These are phyloP conservation scores for Diplocarpon rosae DNA, from an alignment of 2,329 filamentous ascomycete species.

Conservation along the genomic window DNA sequence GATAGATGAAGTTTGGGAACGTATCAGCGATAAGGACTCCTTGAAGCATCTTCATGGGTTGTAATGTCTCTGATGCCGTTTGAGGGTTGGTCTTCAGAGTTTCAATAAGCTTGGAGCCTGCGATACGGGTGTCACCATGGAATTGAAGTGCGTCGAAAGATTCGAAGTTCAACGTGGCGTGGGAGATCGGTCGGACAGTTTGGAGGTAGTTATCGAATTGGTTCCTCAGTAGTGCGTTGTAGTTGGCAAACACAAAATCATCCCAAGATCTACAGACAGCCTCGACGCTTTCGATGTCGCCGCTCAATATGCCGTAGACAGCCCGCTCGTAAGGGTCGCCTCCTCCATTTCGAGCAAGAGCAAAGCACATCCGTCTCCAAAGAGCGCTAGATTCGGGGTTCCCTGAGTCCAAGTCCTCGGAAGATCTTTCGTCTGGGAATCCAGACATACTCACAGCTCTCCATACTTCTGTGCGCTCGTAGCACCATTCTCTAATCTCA, in stretches of 20 bases:
- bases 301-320: conserved; percentile 82
- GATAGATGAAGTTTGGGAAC: conserved; percentile 43
- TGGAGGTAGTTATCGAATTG: conserved; percentile 67
- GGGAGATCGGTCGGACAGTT: conserved; percentile 41
- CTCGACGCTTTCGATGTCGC: conserved; percentile 68
- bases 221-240: conserved; percentile 72
- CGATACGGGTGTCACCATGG: conserved; percentile 42
- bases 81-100: conserved; percentile 45
- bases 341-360: conserved; percentile 56
- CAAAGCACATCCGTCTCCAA: conserved; percentile 70
- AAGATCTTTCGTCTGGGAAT: conserved; percentile 43
- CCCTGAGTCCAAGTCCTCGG: conserved; percentile 33
- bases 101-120: conserved; percentile 48
- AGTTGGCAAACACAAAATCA: conserved; percentile 76
- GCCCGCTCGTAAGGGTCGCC: conserved; percentile 73
- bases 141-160: conserved; percentile 55
- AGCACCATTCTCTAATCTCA: conserved; percentile 75
- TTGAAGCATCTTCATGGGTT: conserved; percentile 65
- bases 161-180: conserved; percentile 46
- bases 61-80: conserved; percentile 46
- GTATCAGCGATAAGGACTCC: conserved; percentile 61
- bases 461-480: conserved; percentile 80
- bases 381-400: conserved; percentile 43
- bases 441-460: conserved; percentile 74
- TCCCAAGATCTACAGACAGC: conserved; percentile 72